These are phyloP conservation scores for Apophysomyces trapeziformis DNA, from an alignment of 371 early-diverging fungal species.

Conservation along the genomic window DNA sequence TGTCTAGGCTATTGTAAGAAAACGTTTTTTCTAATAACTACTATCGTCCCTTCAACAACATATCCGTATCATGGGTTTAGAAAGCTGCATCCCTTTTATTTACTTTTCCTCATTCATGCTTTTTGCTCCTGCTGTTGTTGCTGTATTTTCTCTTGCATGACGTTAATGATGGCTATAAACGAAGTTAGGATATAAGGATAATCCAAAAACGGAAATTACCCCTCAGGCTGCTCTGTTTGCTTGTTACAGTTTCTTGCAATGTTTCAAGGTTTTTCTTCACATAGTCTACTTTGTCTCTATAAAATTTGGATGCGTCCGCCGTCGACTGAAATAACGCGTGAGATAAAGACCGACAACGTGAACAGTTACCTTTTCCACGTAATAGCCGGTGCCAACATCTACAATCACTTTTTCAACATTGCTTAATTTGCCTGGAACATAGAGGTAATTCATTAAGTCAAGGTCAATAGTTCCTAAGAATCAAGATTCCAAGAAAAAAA, in stretches of 20 bases:
- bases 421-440: conserved; percentile 89
- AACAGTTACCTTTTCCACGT: conserved; percentile 83
- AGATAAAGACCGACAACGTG: conserved; percentile 10
- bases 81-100: not conserved
- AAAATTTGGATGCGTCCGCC: conserved; percentile 78
- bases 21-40: too few relatives aligned
- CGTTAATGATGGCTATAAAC: conserved; percentile 47
- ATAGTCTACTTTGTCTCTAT: conserved; percentile 74
- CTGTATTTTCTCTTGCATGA: conserved; percentile 59
- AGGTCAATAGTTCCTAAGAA: conserved; percentile 13
- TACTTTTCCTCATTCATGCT: conserved; percentile 15
- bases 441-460: conserved; percentile 64
- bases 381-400: conserved; percentile 97
- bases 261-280: conserved; percentile 75
- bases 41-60: too few relatives aligned
- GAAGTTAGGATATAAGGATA: not conserved
- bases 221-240: conserved; percentile 74
- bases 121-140: conserved; percentile 33
- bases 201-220: conserved; percentile 47
- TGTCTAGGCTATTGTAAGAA: too few relatives aligned
- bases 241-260: conserved; percentile 76
- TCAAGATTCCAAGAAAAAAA: conserved; percentile 13
- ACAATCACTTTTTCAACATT: conserved; percentile 87
- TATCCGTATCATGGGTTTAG: too few relatives aligned
- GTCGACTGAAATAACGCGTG: conserved; percentile 51